Evolutionary conservation across 1,284 basidiomycete species (phyloP), one percentile per base, ranked within the genome.

Genomic region (Rugosomyces carneus): DNA sequence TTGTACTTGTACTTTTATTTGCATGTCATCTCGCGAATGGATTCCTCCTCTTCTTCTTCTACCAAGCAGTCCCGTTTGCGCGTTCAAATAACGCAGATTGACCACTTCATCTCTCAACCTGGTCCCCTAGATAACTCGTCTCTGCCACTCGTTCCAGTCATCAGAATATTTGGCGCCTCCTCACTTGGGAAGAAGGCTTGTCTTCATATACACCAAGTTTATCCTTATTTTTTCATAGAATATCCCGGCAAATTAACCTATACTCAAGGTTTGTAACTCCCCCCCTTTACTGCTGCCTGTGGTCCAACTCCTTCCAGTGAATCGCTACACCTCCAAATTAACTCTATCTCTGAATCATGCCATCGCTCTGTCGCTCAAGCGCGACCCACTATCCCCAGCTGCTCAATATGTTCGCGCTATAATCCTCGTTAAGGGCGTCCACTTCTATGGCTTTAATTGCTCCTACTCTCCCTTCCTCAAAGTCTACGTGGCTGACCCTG

Each of bases 401-500:
- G 76, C 80, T 10, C 75, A 73, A 47, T 87, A 74, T 60, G 70
- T 88, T 63, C 78, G 83, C 48, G 71, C 80, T 6, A 80, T 97
- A 39, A 67, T 93, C 42, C 75, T 95, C 29, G 90, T 94, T 57
- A 98, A 98, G 68, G 95, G 93, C n/a, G 71, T 90, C 18, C 87
- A 89, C 55, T 97, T 98, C 64, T 99, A 98, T 65, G 95, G 95
- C 6, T 98, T 94, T 64, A 89, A 94, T 61, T 73, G 88, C 15
- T 81, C 84, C 20, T 89, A 92, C 60, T 75, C 78, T 8, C 93
- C 93, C 21, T 99, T 90, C 66, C 80, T 99, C 65, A 97, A 97
- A 65, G 79, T 99, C 41, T 73, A 81, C 53, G 70, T 94, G 46
- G 72, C 74, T 40, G 84, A 96, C 56, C 91, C 93, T 4, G 63